Base-by-base conservation (phyloP, 208 protist species). In the Plasmodiophora brassicae region DNA sequence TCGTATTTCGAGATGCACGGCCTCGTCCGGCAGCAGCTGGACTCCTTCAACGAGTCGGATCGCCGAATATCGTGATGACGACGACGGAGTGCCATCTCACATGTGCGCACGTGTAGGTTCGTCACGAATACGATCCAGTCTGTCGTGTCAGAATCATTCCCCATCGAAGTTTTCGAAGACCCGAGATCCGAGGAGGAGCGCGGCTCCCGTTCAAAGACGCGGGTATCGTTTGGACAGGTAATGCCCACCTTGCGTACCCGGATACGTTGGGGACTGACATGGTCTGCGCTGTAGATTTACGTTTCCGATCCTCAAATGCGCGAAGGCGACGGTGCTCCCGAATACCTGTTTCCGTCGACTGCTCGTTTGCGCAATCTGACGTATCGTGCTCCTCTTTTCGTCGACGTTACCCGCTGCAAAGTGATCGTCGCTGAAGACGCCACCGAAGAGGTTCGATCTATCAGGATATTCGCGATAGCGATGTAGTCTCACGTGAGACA, bases 11-110 rank as follows among this genome's bases (percentile, higher is more conserved):
- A 96, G 14, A 94, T 98, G 87, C 98, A 98, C 91, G 96, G 97
- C 25, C 95, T 99, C 1, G 97, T 99, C 41, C 95, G 96, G 87
- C 98, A 99, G 93, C 98, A 99, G 94, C 93, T 99, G 1, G 97
- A 99, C 90, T 99, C 97, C 36, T 99, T 98, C 93, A 98, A 99
- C 91, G 93, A 97, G 72, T 99, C 99, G 88, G 92, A 32, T 45
- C 0, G 1, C 14, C 25, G 25, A 8, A 20, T n/a, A 38, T 0
- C n/a, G 38, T 71, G 28, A 1, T 89, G 46, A n/a, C 8, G 25
- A 41, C 65, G n/a, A 44, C 20, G n/a, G 20, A 44, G 5, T 36
- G 32, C 65, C 65, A n/a, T 38, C 5, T 78, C 5, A 78, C n/a
- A 38, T 78, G 5, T 32, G 41, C 41, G 32, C 41, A 38, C 20